Percentiles rank a stretch among this genome's conserved stretches.
Evolutionary conservation across 306 rosid species (phyloP).

Genomic region (Ormosia emarginata): DNA sequence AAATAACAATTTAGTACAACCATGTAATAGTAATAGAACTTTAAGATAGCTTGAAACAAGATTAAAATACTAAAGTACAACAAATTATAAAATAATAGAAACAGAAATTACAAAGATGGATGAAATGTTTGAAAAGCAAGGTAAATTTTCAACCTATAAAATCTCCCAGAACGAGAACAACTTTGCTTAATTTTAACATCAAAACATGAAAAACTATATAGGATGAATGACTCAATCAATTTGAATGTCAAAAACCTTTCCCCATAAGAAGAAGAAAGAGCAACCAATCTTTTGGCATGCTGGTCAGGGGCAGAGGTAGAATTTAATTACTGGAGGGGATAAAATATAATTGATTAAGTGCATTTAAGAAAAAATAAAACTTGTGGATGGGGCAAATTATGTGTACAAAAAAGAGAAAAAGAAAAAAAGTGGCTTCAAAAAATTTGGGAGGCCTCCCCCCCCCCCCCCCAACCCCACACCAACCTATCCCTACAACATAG

Average conservation of each 20-base stretch:
- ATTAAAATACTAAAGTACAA: constrained; percentile 7
- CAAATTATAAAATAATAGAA: not conserved
- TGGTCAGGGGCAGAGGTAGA: not conserved
- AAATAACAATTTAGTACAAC: not conserved
- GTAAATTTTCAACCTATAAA: not conserved
- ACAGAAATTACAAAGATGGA: not conserved
- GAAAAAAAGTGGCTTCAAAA: not conserved
- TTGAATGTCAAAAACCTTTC: not conserved
- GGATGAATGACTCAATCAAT: constrained; percentile 3
- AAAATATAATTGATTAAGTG: not conserved
- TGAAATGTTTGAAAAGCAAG: not conserved
- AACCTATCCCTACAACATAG: not conserved
- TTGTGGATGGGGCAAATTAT: not conserved
- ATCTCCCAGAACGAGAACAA: not conserved
- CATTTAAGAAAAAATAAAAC: not conserved
- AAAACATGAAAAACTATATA: constrained; percentile 3
- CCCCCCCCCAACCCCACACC: too few relatives aligned
- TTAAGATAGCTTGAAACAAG: not conserved
- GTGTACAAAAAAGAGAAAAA: not conserved
- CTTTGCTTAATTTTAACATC: not conserved
- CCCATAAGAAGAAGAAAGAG: not conserved
- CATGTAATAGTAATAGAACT: not conserved
- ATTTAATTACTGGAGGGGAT: not conserved
- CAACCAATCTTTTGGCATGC: not conserved
- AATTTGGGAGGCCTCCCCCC: not conserved